Conservation (phyloP, 805 yeast species). For the Wickerhamomyces alni region DNA sequence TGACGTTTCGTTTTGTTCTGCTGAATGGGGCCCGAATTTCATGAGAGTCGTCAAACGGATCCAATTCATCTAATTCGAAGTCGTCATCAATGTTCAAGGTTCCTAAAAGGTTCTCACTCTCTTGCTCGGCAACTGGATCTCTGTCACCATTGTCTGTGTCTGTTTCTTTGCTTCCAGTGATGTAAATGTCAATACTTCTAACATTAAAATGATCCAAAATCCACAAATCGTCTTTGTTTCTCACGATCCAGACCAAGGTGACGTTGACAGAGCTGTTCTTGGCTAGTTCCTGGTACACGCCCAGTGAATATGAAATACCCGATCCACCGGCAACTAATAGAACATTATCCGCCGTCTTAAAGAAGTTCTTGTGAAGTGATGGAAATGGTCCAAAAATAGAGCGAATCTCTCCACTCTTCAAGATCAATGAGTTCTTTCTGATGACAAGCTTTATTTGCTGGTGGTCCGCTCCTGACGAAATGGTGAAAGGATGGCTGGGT, state of each 20-base stretch:
- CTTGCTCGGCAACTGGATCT: slow-evolving; percentile 8
- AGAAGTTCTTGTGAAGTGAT: slow-evolving; percentile 38
- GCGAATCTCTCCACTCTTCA: slow-evolving; percentile 27
- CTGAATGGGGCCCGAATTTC: neutral
- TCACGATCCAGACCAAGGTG: slow-evolving; percentile 49
- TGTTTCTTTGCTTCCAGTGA: slow-evolving; percentile 25
- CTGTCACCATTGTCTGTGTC: slow-evolving; percentile 2
- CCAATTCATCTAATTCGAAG: slow-evolving; percentile 17
- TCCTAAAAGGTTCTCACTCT: slow-evolving; percentile 15
- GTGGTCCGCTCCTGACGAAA: slow-evolving; percentile 41
- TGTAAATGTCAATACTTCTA: slow-evolving; percentile 30
- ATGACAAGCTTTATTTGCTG: slow-evolving; percentile 37
- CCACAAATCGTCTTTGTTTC: slow-evolving; percentile 40
- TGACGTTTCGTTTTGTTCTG: slow-evolving; percentile 4
- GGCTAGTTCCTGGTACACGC: slow-evolving; percentile 39
- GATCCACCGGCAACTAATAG: slow-evolving; percentile 65
- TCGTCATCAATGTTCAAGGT: slow-evolving; percentile 17
- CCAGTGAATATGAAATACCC: slow-evolving; percentile 61
- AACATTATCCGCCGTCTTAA: slow-evolving; percentile 43
- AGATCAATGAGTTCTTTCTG: slow-evolving; percentile 30
- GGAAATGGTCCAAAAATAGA: slow-evolving; percentile 39
- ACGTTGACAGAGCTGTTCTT: slow-evolving; percentile 24
- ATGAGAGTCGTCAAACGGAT: slow-evolving; percentile 16
- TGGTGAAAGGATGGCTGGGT: slow-evolving; percentile 67
- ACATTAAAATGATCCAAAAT: slow-evolving; percentile 35